Evolutionary conservation across 139 green algal species (phyloP), one percentile per base, ranked within the genome.

Genomic region (Ostreobium quekettii): DNA sequence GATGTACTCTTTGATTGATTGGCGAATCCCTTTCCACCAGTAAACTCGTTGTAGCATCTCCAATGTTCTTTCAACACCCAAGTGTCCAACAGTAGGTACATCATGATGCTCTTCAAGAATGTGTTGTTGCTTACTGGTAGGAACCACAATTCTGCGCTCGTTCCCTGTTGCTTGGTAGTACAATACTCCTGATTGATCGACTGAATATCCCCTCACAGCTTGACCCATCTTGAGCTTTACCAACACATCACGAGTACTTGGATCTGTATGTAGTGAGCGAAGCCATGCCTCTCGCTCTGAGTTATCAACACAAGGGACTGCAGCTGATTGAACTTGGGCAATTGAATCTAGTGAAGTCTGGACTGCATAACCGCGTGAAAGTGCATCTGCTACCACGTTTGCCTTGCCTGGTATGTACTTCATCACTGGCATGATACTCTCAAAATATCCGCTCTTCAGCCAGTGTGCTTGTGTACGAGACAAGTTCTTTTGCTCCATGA

Each of bases 221-320:
- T 62, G 19, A 62, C n/a, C n/a, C n/a, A n/a, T 11, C 33, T 62
- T 26, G 53, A 36, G n/a, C 19, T 36, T 29, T n/a, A 32, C 33
- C n/a, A 11, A 32, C n/a, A n/a, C n/a, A n/a, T n/a, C n/a, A n/a
- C 19, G 53, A 15, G 33, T 11, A n/a, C 15, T n/a, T 62, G 19
- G 53, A 29, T 62, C 53, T 36, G 7, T 26, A 11, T 62, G 8
- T 11, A 62, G 29, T 11, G 53, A 24, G 15, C 7, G 7, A 29
- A 62, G 29, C 53, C 53, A 62, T 62, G 29, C n/a, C n/a, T n/a
- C n/a, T n/a, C n/a, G 53, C 19, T 62, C 53, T 35, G 53, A 62
- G 19, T 62, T 26, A n/a, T 36, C 15, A 24, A 29, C 53, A 15
- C 33, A 7, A 7, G 19, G 29, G 33, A n/a, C 8, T 29, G 19